These are phyloP conservation scores for Pelargonium citronellum DNA, from an alignment of 441 rosid species.

Conservation along the genomic window DNA sequence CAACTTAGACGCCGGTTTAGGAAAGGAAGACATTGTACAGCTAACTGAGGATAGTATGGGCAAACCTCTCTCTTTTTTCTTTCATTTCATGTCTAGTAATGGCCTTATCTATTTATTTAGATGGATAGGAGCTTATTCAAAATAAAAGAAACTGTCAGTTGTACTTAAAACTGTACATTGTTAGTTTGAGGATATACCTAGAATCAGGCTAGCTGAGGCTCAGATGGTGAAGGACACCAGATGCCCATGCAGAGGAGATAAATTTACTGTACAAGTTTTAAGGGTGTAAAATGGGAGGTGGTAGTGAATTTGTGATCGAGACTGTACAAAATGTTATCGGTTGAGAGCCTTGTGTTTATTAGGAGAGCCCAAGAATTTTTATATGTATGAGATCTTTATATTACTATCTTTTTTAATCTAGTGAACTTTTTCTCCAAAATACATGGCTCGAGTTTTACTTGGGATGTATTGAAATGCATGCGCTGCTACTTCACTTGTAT, in stretches of 20 bases:
- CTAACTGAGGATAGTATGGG: constrained; percentile 61
- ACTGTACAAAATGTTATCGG: constrained; percentile 45
- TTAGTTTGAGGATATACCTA: constrained; percentile 59
- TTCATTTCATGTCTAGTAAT: constrained; percentile 21
- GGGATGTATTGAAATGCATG: too few species aligned
- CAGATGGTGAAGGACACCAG: neutral
- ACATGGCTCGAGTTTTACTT: too few species aligned
- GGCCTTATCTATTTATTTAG: constrained; percentile 37
- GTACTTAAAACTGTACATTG: constrained; percentile 66
- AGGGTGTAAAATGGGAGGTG: constrained; percentile 43
- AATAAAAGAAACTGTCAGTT: constrained; percentile 52
- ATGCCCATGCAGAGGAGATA: constrained; percentile 15
- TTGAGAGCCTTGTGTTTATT: constrained; percentile 41
- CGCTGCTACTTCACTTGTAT: too few species aligned
- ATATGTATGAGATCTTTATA: neutral
- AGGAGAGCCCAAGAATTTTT: constrained; percentile 28
- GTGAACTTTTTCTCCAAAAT: too few species aligned
- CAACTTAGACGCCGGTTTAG: constrained; percentile 42
- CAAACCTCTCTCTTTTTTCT: constrained; percentile 20
- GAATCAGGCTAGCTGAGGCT: constrained; percentile 31
- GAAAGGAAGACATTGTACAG: constrained; percentile 60
- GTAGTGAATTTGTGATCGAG: constrained; percentile 25
- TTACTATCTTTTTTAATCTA: neutral
- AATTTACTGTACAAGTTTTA: constrained; percentile 29
- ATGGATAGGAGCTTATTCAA: constrained; percentile 36